phyloP scores from a whole-genome alignment of 306 rosid genomes.

The Ceratonia siliqua region DNA sequence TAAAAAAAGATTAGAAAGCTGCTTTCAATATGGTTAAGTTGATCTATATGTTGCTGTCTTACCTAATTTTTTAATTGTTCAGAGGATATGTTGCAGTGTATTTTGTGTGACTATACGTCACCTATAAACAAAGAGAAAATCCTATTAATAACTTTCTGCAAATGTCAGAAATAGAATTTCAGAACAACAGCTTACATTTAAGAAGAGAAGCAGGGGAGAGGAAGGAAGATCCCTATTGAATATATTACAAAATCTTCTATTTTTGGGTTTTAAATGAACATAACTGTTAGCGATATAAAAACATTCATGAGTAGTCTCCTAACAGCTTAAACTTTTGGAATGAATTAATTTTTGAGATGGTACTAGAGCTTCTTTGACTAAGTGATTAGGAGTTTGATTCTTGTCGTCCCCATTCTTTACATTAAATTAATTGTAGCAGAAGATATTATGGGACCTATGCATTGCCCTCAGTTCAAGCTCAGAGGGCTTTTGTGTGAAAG shows the following conservation, averaged over 20 bases:
- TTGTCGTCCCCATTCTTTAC: no score
- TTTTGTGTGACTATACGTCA: not conserved
- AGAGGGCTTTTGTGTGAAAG: not conserved
- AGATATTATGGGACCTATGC: not conserved
- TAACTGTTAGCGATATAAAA: no score
- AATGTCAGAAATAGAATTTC: constrained; percentile 16
- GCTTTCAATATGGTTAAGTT: constrained; percentile 30
- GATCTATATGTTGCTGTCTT: constrained; percentile 3
- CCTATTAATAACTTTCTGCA: constrained; percentile 1
- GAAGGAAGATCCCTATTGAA: not conserved
- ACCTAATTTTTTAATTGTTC: not conserved
- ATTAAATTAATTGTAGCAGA: not conserved
- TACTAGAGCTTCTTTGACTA: not conserved
- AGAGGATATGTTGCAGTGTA: constrained; percentile 17
- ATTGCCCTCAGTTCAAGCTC: not conserved
- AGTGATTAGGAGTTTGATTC: not conserved
- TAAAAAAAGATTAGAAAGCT: constrained; percentile 17
- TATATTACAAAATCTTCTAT: not conserved
- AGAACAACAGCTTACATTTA: constrained; percentile 17
- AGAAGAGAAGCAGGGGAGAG: constrained; percentile 19
- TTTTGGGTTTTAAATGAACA: constrained; percentile 20
- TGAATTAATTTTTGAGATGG: no score
- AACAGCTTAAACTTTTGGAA: no score
- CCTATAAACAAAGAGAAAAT: constrained; percentile 9
- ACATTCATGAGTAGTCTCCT: no score